A percentile compares a stretch with the other conserved stretches of the same genome.
These are phyloP conservation scores for Amphibolis antarctica DNA, from an alignment of 106 monocot species.

Conservation along the genomic window DNA sequence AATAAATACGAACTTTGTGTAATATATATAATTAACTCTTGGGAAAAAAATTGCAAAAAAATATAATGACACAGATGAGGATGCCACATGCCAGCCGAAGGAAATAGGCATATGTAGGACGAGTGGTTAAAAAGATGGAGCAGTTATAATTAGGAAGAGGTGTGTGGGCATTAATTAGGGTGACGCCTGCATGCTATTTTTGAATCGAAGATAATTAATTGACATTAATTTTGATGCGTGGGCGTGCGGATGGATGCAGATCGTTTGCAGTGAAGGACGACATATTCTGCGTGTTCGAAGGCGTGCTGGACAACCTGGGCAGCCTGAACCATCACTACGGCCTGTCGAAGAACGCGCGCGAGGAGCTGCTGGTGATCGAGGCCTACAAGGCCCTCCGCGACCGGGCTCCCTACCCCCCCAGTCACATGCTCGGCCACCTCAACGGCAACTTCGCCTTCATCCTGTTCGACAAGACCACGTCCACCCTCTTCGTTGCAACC, in stretches of 20 bases:
- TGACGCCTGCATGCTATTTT: no score
- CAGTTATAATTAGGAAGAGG: no score
- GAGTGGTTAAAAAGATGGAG: no score
- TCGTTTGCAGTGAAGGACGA: constrained; percentile 85
- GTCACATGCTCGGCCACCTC: constrained; percentile 79
- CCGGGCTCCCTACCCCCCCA: constrained; percentile 73
- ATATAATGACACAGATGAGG: no score
- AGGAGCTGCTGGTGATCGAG: constrained; percentile 72
- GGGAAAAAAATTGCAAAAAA: no score
- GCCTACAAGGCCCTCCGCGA: constrained; percentile 94
- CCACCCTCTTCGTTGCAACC: constrained; percentile 66
- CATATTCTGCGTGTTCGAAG: constrained; percentile 81
- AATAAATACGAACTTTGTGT: no score
- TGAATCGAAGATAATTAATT: no score
- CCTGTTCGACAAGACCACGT: constrained; percentile 70
- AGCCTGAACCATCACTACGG: constrained; percentile 72
- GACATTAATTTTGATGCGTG: no score
- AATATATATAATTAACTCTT: no score
- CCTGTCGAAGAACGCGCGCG: constrained; percentile 61
- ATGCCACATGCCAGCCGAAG: no score
- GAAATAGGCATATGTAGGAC: no score
- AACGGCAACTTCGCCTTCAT: constrained; percentile 65
- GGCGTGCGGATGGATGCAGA: constrained; percentile 42
- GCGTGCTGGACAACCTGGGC: constrained; percentile 61
- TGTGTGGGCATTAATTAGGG: no score